Evolutionary conservation across 139 green algal genomes (phyloP).

Genomic region (Astrephomene gubernaculifera): DNA sequence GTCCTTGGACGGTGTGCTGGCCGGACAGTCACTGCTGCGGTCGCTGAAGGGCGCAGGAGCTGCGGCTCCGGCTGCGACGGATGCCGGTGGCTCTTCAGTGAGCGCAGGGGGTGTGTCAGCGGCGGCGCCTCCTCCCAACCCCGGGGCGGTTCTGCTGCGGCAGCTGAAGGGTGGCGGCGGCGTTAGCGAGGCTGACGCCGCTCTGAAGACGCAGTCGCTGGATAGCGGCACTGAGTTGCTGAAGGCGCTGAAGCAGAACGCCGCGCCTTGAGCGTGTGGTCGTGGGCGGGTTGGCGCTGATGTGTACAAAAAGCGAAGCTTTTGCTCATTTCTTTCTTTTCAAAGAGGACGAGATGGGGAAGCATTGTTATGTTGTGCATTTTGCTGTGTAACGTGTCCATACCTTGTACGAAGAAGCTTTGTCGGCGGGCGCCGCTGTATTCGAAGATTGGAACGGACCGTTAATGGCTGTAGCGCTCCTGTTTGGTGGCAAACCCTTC

Average conservation of each 20-base stretch:
- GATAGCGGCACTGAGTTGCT: slow-evolving; percentile 12
- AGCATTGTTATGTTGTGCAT: too few relatives aligned
- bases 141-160: neutral
- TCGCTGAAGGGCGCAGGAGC: neutral
- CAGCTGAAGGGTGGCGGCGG: neutral
- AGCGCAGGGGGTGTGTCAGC: neutral
- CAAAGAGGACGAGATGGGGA: too few relatives aligned
- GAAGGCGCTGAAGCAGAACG: neutral
- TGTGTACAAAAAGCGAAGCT: too few relatives aligned
- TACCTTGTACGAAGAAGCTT: too few relatives aligned
- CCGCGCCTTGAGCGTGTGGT: neutral
- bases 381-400: too few relatives aligned
- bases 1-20: neutral
- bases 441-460: too few relatives aligned
- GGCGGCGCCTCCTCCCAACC: neutral
- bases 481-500: too few relatives aligned
- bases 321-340: too few relatives aligned
- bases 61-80: neutral
- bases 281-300: too few relatives aligned
- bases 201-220: slow-evolving; percentile 19
- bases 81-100: neutral
- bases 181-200: neutral
- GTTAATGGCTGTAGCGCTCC: too few relatives aligned
- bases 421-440: too few relatives aligned
- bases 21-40: neutral